Conservation (phyloP, 2,329 filamentous ascomycete species). For the Hymenoscyphus albidus region DNA sequence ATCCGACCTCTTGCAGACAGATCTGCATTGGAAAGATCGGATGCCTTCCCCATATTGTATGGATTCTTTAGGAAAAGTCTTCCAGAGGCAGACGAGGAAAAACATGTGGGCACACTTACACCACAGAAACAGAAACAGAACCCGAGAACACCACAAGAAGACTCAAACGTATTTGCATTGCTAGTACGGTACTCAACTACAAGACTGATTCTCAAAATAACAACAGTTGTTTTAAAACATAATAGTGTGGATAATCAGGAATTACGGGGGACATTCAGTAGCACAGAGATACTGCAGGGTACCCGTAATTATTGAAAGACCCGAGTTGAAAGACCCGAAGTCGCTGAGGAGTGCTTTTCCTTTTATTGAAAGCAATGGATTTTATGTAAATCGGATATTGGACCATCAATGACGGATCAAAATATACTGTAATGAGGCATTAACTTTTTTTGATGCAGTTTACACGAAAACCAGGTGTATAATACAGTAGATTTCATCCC, state of each 20-base stretch:
- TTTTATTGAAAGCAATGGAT: neutral
- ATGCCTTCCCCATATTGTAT: conserved; percentile 1
- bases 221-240: neutral
- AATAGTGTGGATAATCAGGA: neutral
- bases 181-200: neutral
- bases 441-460: conserved; percentile 19
- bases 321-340: neutral
- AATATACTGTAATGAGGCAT: conserved; percentile 10
- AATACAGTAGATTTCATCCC: conserved; percentile 26
- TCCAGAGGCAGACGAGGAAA: neutral
- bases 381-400: neutral
- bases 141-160: neutral
- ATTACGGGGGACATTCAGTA: neutral
- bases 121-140: neutral
- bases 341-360: neutral
- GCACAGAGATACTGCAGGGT: neutral
- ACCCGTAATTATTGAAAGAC: neutral
- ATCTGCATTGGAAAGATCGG: conserved; percentile 12
- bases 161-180: neutral
- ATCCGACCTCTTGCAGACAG: neutral
- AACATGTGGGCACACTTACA: neutral
- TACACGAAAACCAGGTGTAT: conserved; percentile 26
- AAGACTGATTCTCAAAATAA: neutral
- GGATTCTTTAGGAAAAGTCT: neutral
- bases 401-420: neutral